Percentiles rank a stretch among this genome's conserved stretches.
phyloP scores from a whole-genome alignment of 495 filamentous ascomycete species.

The Parathielavia hyrcaniae region DNA sequence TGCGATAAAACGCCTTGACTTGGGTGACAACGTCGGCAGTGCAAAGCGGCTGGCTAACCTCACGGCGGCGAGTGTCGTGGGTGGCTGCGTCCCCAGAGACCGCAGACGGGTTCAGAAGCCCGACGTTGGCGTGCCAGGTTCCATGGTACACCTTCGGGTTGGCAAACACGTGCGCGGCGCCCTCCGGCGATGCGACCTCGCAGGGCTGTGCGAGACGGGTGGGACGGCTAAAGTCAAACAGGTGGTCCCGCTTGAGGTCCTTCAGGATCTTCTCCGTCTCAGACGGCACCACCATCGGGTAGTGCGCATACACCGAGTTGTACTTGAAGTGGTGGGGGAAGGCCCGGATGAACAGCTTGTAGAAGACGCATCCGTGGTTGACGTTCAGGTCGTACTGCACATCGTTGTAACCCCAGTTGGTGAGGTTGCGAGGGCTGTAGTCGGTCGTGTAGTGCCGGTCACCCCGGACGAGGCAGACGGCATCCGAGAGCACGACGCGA shows the following conservation, averaged over 20 bases:
- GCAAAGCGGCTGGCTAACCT: slow-evolving; percentile 56
- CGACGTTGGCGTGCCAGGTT: slow-evolving; percentile 54
- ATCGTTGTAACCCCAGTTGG: slow-evolving; percentile 66
- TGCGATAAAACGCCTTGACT: slow-evolving; percentile 59
- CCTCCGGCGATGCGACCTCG: slow-evolving; percentile 54
- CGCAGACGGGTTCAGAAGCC: slow-evolving; percentile 49
- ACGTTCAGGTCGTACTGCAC: slow-evolving; percentile 48
- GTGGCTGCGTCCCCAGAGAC: slow-evolving; percentile 46
- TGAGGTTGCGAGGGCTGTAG: slow-evolving; percentile 69
- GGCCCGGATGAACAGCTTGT: slow-evolving; percentile 72
- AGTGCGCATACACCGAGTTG: slow-evolving; percentile 83
- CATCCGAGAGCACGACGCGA: slow-evolving; percentile 77
- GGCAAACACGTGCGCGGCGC: slow-evolving; percentile 57
- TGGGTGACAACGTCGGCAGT: slow-evolving; percentile 47
- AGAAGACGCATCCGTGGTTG: slow-evolving; percentile 77
- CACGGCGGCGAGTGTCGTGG: slow-evolving; percentile 44
- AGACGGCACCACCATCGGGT: slow-evolving; percentile 65
- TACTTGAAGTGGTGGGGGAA: slow-evolving; percentile 74
- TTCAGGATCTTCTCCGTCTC: slow-evolving; percentile 72
- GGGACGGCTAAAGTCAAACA: slow-evolving; percentile 68
- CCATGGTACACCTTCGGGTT: slow-evolving; percentile 58
- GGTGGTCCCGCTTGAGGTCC: slow-evolving; percentile 58
- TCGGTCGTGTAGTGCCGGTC: slow-evolving; percentile 78
- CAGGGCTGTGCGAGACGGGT: slow-evolving; percentile 45
- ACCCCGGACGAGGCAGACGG: slow-evolving; percentile 75